Evolutionary conservation across 2,329 filamentous ascomycete genomes (phyloP), one percentile per base, ranked within the genome.

Genomic region (Aspergillus fumigatus): DNA sequence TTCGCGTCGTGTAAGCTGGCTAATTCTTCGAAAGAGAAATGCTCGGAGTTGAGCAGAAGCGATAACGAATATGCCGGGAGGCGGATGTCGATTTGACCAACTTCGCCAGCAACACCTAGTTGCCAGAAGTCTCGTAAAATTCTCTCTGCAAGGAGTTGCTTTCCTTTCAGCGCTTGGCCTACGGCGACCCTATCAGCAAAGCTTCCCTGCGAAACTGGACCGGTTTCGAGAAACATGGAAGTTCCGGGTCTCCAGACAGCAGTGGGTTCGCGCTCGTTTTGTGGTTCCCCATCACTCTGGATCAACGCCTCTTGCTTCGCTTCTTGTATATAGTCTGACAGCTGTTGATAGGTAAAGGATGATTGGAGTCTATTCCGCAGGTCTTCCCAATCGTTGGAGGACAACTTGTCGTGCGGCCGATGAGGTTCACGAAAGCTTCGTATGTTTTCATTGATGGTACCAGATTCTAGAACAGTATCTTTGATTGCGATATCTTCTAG

Each of bases 61-160:
- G 65, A 65, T 21, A 76, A 58, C 6, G 58, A 58, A 7, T 62
- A 57, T 11, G 63, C 52, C 7, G 67, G 63, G 14, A 76, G 58
- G 17, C 59, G 65, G 6, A 76, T 62, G 52, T 75, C 72, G 45
- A 75, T 52, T 51, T 73, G 73, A 8, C 74, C 74, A 50, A 69
- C 54, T 55, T 76, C 73, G 25, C 64, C 65, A 14, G 54, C 41
- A 29, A 74, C 56, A 3, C 67, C 69, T 23, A 76, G 59, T 32
- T 71, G 57, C 74, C 74, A 77, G 62, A 69, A 74, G 45, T 75
- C 67, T 41, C 74, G 70, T 49, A 76, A 64, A 35, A 77, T 71
- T 35, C 53, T 66, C 56, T 76, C 73, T 17, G 67, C 67, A 23
- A 73, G 52, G 8, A 66, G 50, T n/a, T 64, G 41, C 50, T 76